These are phyloP conservation scores for Ophiognomonia clavigignenti-juglandacearum DNA, from an alignment of 2,329 filamentous ascomycete species.

Conservation along the genomic window DNA sequence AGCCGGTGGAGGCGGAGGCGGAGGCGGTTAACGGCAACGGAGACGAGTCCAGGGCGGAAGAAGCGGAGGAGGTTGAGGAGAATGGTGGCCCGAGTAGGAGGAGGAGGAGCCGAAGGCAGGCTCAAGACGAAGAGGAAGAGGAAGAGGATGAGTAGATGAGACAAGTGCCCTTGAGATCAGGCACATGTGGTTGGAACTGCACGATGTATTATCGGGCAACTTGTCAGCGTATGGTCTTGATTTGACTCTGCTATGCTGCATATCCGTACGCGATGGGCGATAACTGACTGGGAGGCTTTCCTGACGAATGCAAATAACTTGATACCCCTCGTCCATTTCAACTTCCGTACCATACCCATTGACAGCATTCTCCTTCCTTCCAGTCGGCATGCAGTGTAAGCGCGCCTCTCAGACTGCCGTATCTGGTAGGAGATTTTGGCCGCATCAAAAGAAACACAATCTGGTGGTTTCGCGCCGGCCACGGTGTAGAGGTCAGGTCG, in stretches of 20 bases:
- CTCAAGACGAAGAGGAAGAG: conserved; percentile 1
- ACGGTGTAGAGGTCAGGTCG: too few relatives aligned
- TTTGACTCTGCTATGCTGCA: background rate
- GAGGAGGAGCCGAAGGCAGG: conserved; percentile 5
- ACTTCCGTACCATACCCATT: background rate
- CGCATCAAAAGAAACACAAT: too few relatives aligned
- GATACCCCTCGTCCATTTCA: conserved; percentile 10
- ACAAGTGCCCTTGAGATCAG: background rate
- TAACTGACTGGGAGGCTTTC: too few relatives aligned
- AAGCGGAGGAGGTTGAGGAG: background rate
- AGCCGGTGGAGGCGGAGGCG: conserved; percentile 16
- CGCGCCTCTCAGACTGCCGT: too few relatives aligned
- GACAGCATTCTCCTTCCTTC: background rate
- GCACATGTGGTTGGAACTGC: background rate
- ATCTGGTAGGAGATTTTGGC: too few relatives aligned
- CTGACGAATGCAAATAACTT: background rate
- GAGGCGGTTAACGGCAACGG: conserved; percentile 19
- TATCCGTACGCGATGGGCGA: too few relatives aligned
- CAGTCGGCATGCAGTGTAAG: background rate
- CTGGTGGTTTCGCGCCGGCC: too few relatives aligned
- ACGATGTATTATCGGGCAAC: background rate
- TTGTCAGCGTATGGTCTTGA: conserved; percentile 3
- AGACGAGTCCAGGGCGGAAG: conserved; percentile 1
- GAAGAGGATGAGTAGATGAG: conserved; percentile 3
- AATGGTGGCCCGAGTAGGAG: conserved; percentile 7